phyloP scores from a whole-genome alignment of 2,329 filamentous ascomycete species.

The Acephala macrosclerotiorum region DNA sequence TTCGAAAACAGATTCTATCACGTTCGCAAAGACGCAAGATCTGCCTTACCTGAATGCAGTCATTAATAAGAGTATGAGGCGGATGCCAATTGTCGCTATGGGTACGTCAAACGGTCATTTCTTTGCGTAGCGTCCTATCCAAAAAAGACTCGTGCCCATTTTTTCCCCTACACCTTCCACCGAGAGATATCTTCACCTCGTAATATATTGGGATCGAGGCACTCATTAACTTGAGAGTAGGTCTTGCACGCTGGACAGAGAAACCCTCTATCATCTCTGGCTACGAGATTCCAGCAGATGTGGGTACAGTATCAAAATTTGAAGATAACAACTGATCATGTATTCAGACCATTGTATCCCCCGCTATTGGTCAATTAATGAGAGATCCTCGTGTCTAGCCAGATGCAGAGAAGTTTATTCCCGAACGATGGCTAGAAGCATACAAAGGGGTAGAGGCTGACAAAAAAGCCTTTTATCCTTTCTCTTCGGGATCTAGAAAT shows the following conservation, averaged over 20 bases:
- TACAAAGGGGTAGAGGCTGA: conserved; percentile 28
- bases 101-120: conserved; percentile 9
- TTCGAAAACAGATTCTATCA: conserved; percentile 24
- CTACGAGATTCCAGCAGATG: conserved; percentile 32
- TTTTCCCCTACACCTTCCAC: too few species aligned
- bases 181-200: too few species aligned
- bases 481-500: conserved; percentile 42
- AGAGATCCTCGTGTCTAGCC: conserved; percentile 29
- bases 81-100: conserved; percentile 26
- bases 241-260: conserved; percentile 24
- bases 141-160: neutral
- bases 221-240: conserved; percentile 12
- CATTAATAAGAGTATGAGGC: conserved; percentile 32
- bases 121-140: neutral
- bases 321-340: neutral
- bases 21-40: conserved; percentile 30
- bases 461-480: conserved; percentile 35
- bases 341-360: conserved; percentile 19
- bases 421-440: conserved; percentile 33
- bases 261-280: conserved; percentile 24
- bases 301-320: neutral
- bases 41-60: conserved; percentile 33
- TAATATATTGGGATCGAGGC: too few species aligned
- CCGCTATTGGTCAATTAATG: conserved; percentile 14
- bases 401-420: conserved; percentile 31